Evolutionary conservation across 164 flowering plant genomes (phyloP).

Genomic region (Tetracentron sinense): DNA sequence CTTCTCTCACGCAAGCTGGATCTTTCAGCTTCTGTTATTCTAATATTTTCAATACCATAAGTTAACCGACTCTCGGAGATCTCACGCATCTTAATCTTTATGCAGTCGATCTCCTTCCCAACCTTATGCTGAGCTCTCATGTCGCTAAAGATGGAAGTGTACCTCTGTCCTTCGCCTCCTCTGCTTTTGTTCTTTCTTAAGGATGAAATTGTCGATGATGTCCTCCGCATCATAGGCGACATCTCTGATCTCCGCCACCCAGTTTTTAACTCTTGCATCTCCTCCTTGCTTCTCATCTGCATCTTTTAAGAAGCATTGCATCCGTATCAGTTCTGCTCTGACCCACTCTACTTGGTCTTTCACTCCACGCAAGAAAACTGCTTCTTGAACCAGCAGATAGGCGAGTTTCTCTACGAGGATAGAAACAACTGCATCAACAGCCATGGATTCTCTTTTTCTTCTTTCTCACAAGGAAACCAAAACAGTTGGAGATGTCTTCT

Average conservation of each 20-base stretch:
- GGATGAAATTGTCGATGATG: slow-evolving; percentile 17
- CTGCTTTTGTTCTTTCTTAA: slow-evolving; percentile 4
- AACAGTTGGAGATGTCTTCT: neutral
- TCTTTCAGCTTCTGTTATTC: neutral
- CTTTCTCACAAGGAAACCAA: neutral
- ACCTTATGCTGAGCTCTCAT: slow-evolving; percentile 7
- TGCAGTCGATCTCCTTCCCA: neutral
- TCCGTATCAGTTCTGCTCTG: slow-evolving; percentile 2
- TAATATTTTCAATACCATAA: neutral
- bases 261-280: neutral
- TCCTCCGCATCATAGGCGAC: slow-evolving; percentile 13
- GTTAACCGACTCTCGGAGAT: neutral
- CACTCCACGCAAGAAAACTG: neutral
- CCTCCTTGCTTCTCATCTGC: slow-evolving; percentile 5
- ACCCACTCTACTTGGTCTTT: slow-evolving; percentile 10
- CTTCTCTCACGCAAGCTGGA: neutral
- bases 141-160: neutral
- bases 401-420: slow-evolving; percentile 18
- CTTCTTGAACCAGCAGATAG: slow-evolving; percentile 12
- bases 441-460: neutral
- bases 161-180: neutral
- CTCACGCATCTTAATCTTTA: neutral
- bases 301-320: slow-evolving; percentile 15
- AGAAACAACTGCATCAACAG: slow-evolving; percentile 17
- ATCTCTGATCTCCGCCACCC: slow-evolving; percentile 9